phyloP scores from a whole-genome alignment of 2,329 filamentous ascomycete genomes.

The Trichoderma sp. region DNA sequence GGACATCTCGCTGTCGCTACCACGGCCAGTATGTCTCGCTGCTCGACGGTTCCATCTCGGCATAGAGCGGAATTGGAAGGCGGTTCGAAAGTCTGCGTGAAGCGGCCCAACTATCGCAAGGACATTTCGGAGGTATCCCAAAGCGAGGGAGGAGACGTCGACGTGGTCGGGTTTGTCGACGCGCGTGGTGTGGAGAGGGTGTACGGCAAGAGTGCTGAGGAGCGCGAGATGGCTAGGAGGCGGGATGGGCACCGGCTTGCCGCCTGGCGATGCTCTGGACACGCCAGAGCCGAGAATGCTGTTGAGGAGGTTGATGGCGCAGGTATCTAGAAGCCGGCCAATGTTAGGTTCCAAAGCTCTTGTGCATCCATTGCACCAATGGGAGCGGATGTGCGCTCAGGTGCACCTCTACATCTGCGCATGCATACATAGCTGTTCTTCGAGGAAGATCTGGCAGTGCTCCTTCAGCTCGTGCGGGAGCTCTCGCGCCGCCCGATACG shows the following conservation, averaged over 20 bases:
- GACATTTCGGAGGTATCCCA: constrained; percentile 70
- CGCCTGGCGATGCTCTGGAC: constrained; percentile 35
- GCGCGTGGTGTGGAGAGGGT: constrained; percentile 77
- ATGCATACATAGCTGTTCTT: constrained; percentile 69
- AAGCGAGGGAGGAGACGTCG: constrained; percentile 65
- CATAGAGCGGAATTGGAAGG: constrained; percentile 65
- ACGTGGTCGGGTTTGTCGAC: constrained; percentile 62
- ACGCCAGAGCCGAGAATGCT: constrained; percentile 61
- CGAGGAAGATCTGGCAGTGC: constrained; percentile 71
- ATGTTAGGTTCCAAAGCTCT: background rate
- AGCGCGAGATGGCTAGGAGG: constrained; percentile 74
- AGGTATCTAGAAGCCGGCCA: constrained; percentile 34
- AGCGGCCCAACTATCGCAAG: constrained; percentile 67
- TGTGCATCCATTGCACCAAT: background rate
- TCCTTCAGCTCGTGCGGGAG: constrained; percentile 66
- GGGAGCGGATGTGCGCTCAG: background rate
- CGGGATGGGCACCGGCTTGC: constrained; percentile 62
- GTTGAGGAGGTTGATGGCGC: constrained; percentile 64
- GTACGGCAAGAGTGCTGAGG: constrained; percentile 77
- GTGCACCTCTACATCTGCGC: constrained; percentile 12
- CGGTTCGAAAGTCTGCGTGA: constrained; percentile 68
- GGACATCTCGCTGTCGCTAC: constrained; percentile 45
- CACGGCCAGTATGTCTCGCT: constrained; percentile 41
- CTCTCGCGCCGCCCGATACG: constrained; percentile 57
- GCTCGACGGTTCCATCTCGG: constrained; percentile 39